Percentiles rank a stretch among this genome's conserved stretches.
These are phyloP conservation scores for Chaetomium olivaceum DNA, from an alignment of 2,329 filamentous ascomycete genomes.

Conservation along the genomic window DNA sequence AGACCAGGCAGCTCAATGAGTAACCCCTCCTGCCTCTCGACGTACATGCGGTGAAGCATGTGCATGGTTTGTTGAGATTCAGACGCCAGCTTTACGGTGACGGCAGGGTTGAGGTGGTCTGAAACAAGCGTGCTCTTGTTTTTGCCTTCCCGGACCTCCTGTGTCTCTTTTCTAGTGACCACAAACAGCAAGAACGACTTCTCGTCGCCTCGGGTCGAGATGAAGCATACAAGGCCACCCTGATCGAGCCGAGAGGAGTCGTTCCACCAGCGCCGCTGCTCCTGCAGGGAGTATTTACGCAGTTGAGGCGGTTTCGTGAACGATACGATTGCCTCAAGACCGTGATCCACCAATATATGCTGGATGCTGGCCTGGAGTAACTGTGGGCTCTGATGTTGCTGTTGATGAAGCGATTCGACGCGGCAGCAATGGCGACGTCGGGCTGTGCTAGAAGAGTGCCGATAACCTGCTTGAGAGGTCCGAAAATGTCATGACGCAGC, in stretches of 20 bases:
- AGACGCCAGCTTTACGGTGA: conserved; percentile 15
- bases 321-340: conserved; percentile 24
- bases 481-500: conserved; percentile 26
- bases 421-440: not conserved
- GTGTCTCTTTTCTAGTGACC: conserved; percentile 21
- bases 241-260: conserved; percentile 27
- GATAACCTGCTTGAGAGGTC: conserved; percentile 27
- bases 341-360: conserved; percentile 11
- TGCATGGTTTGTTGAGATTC: not conserved
- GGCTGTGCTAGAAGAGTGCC: not conserved
- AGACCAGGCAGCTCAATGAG: conserved; percentile 23
- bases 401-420: not conserved
- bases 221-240: conserved; percentile 29
- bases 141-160: not conserved
- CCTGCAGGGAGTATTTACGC: not conserved
- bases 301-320: conserved; percentile 27
- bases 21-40: conserved; percentile 13
- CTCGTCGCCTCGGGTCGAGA: conserved; percentile 17
- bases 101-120: not conserved
- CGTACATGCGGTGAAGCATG: conserved; percentile 16
- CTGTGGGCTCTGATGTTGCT: conserved; percentile 17
- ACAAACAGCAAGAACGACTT: conserved; percentile 27
- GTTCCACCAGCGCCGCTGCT: conserved; percentile 31
- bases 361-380: conserved; percentile 16
- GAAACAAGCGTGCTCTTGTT: conserved; percentile 16